Evolutionary conservation across 345 rosid genomes (phyloP).

Genomic region (Citrus hindsii): DNA sequence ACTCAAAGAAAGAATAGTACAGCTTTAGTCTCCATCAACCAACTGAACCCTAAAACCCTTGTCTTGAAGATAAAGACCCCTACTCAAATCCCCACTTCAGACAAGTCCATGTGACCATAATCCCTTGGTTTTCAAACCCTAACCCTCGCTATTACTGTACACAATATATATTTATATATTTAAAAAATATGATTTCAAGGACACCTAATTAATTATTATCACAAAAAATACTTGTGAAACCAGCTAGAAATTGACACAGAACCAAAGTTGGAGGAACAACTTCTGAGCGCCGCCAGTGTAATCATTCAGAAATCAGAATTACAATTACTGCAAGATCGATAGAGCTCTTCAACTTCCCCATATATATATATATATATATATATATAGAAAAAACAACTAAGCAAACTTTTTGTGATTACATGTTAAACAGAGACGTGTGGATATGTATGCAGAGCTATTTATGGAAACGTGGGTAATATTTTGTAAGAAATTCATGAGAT

Average conservation of each 20-base stretch:
- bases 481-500: neutral
- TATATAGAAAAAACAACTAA: neutral
- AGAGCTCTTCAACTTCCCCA: constrained; percentile 36
- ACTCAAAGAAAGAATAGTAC: neutral
- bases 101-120: constrained; percentile 53
- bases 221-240: constrained; percentile 9
- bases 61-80: constrained; percentile 18
- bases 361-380: neutral
- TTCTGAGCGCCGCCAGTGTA: constrained; percentile 67
- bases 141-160: neutral
- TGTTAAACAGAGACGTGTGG: constrained; percentile 11
- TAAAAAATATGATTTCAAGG: too few relatives aligned
- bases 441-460: constrained; percentile 1
- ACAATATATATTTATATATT: too few relatives aligned
- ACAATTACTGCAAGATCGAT: constrained; percentile 6
- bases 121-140: constrained; percentile 46
- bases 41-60: constrained; percentile 11
- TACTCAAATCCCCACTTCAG: constrained; percentile 19
- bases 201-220: neutral
- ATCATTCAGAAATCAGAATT: constrained; percentile 46
- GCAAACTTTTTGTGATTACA: constrained; percentile 10
- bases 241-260: constrained; percentile 6
- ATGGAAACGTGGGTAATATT: constrained; percentile 5
- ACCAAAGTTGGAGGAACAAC: constrained; percentile 49
- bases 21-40: constrained; percentile 25